A percentile compares a stretch with the other conserved stretches of the same genome.
phyloP scores from a whole-genome alignment of 2,329 filamentous ascomycete species.

The Sporothrix protearum region DNA sequence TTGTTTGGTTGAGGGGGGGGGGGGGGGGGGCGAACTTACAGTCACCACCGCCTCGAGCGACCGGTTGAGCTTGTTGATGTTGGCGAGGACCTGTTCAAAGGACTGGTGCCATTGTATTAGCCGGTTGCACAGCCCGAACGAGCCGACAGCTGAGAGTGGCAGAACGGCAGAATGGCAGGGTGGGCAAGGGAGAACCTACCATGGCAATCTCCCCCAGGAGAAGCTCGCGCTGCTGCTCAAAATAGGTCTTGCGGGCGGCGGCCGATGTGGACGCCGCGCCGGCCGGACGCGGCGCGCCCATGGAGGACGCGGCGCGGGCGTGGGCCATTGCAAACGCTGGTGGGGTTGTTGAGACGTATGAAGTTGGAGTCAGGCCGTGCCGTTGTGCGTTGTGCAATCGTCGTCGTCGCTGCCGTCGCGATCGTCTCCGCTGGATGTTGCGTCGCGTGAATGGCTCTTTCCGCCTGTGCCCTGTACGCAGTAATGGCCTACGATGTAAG shows the following conservation, averaged over 20 bases:
- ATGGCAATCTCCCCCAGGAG: slow-evolving; percentile 70
- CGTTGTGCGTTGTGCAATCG: too few species aligned
- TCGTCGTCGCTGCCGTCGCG: neutral
- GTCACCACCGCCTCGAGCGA: slow-evolving; percentile 87
- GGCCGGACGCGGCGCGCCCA: slow-evolving; percentile 10
- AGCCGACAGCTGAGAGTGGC: too few species aligned
- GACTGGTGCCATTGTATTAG: too few species aligned
- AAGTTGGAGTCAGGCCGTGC: neutral
- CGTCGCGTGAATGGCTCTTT: neutral
- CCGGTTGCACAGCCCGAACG: too few species aligned
- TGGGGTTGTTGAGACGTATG: neutral
- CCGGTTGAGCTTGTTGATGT: slow-evolving; percentile 92
- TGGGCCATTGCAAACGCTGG: neutral
- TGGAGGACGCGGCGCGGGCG: slow-evolving; percentile 16
- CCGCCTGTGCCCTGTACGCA: neutral
- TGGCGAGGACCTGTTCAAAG: slow-evolving; percentile 88
- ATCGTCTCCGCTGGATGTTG: neutral
- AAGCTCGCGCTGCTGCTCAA: slow-evolving; percentile 70
- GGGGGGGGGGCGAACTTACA: slow-evolving; percentile 51
- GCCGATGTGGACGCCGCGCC: slow-evolving; percentile 37
- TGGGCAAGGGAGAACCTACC: slow-evolving; percentile 48
- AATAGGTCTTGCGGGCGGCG: slow-evolving; percentile 56
- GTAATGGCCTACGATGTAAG: too few species aligned
- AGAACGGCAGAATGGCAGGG: too few species aligned
- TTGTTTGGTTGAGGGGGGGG: too few species aligned